A percentile compares a stretch with the other conserved stretches of the same genome.
Evolutionary conservation across 495 filamentous ascomycete genomes (phyloP).

Genomic region (Immersiella caudata): DNA sequence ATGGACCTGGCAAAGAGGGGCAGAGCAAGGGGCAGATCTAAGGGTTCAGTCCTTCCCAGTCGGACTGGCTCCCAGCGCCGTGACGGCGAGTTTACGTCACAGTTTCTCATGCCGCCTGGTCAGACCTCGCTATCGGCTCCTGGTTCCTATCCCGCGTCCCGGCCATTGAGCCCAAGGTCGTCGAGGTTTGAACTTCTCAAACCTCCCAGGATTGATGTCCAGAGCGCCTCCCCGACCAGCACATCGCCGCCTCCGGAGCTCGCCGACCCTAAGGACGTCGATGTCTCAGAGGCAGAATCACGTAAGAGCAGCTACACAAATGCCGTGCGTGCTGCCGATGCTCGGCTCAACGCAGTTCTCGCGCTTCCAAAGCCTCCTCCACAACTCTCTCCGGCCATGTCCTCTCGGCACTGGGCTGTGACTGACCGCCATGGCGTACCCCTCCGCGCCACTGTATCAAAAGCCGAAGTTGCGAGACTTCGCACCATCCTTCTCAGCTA

Average conservation of each 20-base stretch:
- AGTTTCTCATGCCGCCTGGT: constrained; percentile 35
- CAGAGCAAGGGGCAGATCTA: constrained; percentile 22
- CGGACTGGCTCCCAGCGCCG: constrained; percentile 28
- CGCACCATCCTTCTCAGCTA: constrained; percentile 75
- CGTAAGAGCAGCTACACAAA: constrained; percentile 29
- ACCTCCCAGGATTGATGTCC: constrained; percentile 65
- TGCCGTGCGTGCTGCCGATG: constrained; percentile 28
- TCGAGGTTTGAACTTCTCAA: constrained; percentile 59
- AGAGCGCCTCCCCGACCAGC: constrained; percentile 49
- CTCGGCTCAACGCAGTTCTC: constrained; percentile 34
- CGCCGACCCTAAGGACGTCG: constrained; percentile 30
- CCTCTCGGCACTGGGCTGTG: constrained; percentile 69
- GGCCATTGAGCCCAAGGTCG: constrained; percentile 43
- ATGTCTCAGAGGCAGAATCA: constrained; percentile 43
- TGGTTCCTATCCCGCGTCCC: constrained; percentile 30
- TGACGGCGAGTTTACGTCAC: constrained; percentile 25
- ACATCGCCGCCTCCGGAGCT: constrained; percentile 38
- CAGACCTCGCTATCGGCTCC: constrained; percentile 20
- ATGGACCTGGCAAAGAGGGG: constrained; percentile 24
- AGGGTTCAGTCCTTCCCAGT: constrained; percentile 28
- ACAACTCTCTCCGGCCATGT: constrained; percentile 31
- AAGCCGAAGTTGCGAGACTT: constrained; percentile 73
- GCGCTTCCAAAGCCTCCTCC: constrained; percentile 25
- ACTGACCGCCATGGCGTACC: constrained; percentile 54
- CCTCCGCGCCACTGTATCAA: constrained; percentile 47